Conservation (phyloP, 108 stramenopile genomes). For the Nitzschia sp. region DNA sequence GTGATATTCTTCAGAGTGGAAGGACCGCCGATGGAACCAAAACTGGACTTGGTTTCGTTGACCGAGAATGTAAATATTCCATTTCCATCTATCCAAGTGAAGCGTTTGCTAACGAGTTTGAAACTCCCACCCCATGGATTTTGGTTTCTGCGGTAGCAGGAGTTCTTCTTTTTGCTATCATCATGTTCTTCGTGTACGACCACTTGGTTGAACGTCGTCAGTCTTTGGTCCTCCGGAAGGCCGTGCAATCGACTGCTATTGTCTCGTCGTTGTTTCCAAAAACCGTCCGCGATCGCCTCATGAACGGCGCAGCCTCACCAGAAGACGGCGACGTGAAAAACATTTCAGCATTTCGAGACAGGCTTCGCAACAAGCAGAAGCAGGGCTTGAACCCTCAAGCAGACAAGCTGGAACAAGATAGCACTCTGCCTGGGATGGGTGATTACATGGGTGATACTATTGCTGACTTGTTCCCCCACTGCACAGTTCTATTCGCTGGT, state of each 20-base stretch:
- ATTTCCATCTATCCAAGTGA: conserved; percentile 62
- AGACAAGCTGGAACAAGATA: not conserved
- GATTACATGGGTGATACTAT: not conserved
- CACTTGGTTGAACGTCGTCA: conserved; percentile 21
- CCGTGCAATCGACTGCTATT: conserved; percentile 19
- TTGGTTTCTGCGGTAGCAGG: conserved; percentile 35
- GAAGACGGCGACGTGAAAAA: not conserved
- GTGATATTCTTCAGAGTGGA: not conserved
- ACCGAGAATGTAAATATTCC: conserved; percentile 19
- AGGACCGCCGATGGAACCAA: not conserved
- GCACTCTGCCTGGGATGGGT: too few species aligned
- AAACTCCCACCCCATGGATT: conserved; percentile 36
- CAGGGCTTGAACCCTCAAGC: not conserved
- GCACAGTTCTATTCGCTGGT: not conserved
- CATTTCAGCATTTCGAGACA: not conserved
- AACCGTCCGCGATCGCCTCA: not conserved
- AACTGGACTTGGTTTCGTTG: conserved; percentile 4
- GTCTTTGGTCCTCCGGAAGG: conserved; percentile 13
- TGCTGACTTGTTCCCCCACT: not conserved
- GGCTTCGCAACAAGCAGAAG: not conserved
- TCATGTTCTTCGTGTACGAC: conserved; percentile 40
- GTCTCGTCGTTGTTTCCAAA: conserved; percentile 29
- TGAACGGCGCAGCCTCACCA: not conserved
- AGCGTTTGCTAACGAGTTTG: conserved; percentile 46
- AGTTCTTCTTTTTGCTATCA: conserved; percentile 38